phyloP scores from a whole-genome alignment of 2,329 filamentous ascomycete species.

The Ophiostoma pallidulum region DNA sequence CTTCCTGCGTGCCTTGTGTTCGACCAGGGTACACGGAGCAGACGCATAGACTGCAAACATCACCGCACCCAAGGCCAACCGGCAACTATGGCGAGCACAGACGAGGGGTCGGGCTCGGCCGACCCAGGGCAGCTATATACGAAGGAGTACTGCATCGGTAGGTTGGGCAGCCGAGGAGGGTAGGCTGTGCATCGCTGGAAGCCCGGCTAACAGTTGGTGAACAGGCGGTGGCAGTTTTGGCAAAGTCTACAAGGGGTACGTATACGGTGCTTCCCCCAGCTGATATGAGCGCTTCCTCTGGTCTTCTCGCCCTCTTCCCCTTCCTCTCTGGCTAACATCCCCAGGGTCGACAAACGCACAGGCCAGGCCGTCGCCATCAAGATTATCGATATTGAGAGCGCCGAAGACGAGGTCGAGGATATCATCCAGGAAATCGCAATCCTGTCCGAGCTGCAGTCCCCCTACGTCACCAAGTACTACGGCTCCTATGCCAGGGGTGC shows the following conservation, averaged over 20 bases:
- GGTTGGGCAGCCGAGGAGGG: conserved; percentile 21
- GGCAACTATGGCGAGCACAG: conserved; percentile 9
- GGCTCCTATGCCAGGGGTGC: conserved; percentile 94
- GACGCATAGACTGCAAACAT: no score
- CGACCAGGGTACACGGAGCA: no score
- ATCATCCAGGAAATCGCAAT: conserved; percentile 99
- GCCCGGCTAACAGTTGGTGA: conserved; percentile 12
- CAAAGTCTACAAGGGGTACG: conserved; percentile 94
- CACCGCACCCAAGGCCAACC: no score
- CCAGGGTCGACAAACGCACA: conserved; percentile 80
- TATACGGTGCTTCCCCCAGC: not conserved
- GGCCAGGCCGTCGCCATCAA: conserved; percentile 96
- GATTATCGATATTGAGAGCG: conserved; percentile 96
- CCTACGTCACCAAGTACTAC: conserved; percentile 95
- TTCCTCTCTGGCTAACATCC: conserved; percentile 11
- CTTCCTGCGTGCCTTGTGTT: no score
- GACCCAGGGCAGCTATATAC: conserved; percentile 91
- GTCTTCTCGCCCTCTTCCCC: not conserved
- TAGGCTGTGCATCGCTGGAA: conserved; percentile 8
- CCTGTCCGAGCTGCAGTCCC: conserved; percentile 87
- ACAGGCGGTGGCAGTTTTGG: conserved; percentile 93
- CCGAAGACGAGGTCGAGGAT: conserved; percentile 97
- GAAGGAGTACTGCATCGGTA: conserved; percentile 83
- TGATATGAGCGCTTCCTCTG: no score
- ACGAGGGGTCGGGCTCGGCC: conserved; percentile 41